Evolutionary conservation across 1,139 yeast genomes (phyloP).

Genomic region (Spathaspora sp.): DNA sequence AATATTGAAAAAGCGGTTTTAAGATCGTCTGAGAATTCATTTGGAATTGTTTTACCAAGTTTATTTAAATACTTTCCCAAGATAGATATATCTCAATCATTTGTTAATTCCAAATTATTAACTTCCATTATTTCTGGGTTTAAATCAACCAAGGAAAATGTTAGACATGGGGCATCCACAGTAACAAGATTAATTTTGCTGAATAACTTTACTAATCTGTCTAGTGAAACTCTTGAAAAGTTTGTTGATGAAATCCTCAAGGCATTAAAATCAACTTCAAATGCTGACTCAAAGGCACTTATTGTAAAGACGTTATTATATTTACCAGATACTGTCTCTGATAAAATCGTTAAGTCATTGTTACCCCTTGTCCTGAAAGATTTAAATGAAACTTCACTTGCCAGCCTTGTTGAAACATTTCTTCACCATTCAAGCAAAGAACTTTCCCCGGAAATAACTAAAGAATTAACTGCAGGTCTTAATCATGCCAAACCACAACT

Average conservation of each 20-base stretch:
- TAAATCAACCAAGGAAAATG: slow-evolving; percentile 68
- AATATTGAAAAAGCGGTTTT: slow-evolving; percentile 72
- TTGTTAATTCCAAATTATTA: slow-evolving; percentile 49
- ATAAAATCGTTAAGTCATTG: slow-evolving; percentile 42
- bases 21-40: slow-evolving; percentile 77
- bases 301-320: slow-evolving; percentile 15
- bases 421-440: slow-evolving; percentile 29
- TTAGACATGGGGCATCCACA: slow-evolving; percentile 53
- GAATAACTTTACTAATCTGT: slow-evolving; percentile 15
- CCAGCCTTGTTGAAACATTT: slow-evolving; percentile 50
- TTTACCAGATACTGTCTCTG: slow-evolving; percentile 24
- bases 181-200: slow-evolving; percentile 34
- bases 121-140: slow-evolving; percentile 61
- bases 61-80: slow-evolving; percentile 39
- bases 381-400: slow-evolving; percentile 65
- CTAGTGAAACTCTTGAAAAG: slow-evolving; percentile 17
- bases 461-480: slow-evolving; percentile 45
- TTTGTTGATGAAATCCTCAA: slow-evolving; percentile 55
- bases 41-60: slow-evolving; percentile 51
- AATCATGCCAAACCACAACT: slow-evolving; percentile 62
- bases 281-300: slow-evolving; percentile 62
- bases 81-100: slow-evolving; percentile 17
- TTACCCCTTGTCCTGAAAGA: slow-evolving; percentile 64
- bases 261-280: slow-evolving; percentile 58
- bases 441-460: slow-evolving; percentile 10